A percentile compares a stretch with the other conserved stretches of the same genome.
These are phyloP conservation scores for Thelephora terrestris DNA, from an alignment of 1,284 basidiomycete species.

Conservation along the genomic window DNA sequence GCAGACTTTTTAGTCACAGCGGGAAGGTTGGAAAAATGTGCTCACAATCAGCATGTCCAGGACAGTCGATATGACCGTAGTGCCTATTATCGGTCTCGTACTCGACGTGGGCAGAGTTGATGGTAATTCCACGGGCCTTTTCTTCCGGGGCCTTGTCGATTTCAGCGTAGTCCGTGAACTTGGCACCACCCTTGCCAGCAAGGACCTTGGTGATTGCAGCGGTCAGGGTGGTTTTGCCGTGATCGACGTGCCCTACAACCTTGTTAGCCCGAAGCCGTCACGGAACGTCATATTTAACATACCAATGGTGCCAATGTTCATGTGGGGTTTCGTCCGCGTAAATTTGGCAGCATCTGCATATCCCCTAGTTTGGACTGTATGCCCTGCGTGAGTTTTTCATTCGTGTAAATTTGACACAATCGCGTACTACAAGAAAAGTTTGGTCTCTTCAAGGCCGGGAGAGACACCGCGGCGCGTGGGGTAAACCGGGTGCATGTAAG, in stretches of 20 bases:
- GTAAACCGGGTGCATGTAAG: slow-evolving; percentile 18
- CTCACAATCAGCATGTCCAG: slow-evolving; percentile 86
- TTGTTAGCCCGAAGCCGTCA: background rate
- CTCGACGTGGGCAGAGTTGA: slow-evolving; percentile 92
- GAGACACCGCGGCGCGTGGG: slow-evolving; percentile 2
- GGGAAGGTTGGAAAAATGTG: slow-evolving; percentile 6
- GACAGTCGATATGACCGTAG: slow-evolving; percentile 99
- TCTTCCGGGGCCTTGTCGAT: slow-evolving; percentile 99
- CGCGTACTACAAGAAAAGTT: slow-evolving; percentile 6
- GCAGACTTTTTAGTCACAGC: slow-evolving; percentile 3
- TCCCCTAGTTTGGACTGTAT: slow-evolving; percentile 37
- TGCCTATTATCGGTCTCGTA: slow-evolving; percentile 91
- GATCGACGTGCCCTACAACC: slow-evolving; percentile 83
- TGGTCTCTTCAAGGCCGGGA: slow-evolving; percentile 5
- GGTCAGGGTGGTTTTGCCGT: slow-evolving; percentile 95
- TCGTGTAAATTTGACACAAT: background rate
- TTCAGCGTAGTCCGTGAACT: slow-evolving; percentile 94
- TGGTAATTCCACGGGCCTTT: slow-evolving; percentile 99
- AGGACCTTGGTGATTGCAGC: slow-evolving; percentile 98
- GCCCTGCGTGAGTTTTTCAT: background rate
- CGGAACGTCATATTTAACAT: slow-evolving; percentile 12
- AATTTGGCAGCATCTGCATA: slow-evolving; percentile 77
- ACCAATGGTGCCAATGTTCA: slow-evolving; percentile 96
- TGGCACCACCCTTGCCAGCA: slow-evolving; percentile 72
- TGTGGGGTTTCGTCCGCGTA: slow-evolving; percentile 84